These are phyloP conservation scores for Nitzschia sp. DNA, from an alignment of 108 stramenopile species.

Conservation along the genomic window DNA sequence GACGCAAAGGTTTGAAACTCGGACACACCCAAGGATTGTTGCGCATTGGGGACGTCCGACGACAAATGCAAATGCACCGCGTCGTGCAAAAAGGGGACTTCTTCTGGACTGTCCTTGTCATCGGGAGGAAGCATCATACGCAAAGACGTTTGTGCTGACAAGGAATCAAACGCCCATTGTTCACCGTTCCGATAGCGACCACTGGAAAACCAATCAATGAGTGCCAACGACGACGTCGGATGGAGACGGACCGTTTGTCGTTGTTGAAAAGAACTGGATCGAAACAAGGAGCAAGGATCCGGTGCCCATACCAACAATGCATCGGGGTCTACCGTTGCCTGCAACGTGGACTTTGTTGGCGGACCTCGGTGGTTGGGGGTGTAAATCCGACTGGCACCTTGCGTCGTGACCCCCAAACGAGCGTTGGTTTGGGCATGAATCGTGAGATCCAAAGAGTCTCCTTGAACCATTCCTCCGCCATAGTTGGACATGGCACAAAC, in stretches of 20 bases:
- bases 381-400: slow-evolving; percentile 72
- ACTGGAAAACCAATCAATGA: slow-evolving; percentile 57
- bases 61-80: slow-evolving; percentile 30
- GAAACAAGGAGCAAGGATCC: slow-evolving; percentile 52
- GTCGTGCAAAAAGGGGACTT: slow-evolving; percentile 37
- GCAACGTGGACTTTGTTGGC: slow-evolving; percentile 19
- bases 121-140: not conserved
- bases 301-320: slow-evolving; percentile 52
- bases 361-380: slow-evolving; percentile 20
- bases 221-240: slow-evolving; percentile 27
- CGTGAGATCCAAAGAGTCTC: slow-evolving; percentile 51
- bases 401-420: slow-evolving; percentile 62
- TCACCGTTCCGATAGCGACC: slow-evolving; percentile 48
- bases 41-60: too few species aligned
- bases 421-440: slow-evolving; percentile 57
- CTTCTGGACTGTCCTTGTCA: slow-evolving; percentile 7
- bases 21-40: slow-evolving; percentile 21
- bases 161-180: slow-evolving; percentile 45
- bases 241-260: slow-evolving; percentile 30
- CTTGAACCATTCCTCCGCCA: slow-evolving; percentile 78
- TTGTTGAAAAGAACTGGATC: slow-evolving; percentile 37
- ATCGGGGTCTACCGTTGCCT: slow-evolving; percentile 34
- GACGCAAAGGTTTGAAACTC: slow-evolving; percentile 44
- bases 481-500: slow-evolving; percentile 68
- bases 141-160: slow-evolving; percentile 26